A percentile compares a stretch with the other conserved stretches of the same genome.
Conservation (phyloP, 139 green algal species). For the Chlorella sorokiniana region DNA sequence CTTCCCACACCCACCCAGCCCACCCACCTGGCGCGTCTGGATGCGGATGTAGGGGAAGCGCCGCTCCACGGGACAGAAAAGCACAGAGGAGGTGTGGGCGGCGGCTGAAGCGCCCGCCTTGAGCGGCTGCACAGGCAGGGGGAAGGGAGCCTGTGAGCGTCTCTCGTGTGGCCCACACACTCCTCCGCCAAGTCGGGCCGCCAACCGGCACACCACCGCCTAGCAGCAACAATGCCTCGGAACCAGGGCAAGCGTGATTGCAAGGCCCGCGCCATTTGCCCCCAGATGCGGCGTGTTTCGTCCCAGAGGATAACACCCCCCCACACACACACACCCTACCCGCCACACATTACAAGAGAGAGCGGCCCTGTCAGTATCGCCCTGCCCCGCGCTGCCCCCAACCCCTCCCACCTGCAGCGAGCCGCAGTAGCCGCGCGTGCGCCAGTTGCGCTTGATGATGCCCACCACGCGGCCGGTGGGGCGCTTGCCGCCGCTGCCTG, state of each 20-base stretch:
- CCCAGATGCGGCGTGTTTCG: too few species aligned
- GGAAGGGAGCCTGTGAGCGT: conserved; percentile 2
- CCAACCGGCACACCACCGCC: too few species aligned
- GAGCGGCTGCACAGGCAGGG: conserved; percentile 27
- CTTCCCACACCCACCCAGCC: neutral
- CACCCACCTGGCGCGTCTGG: conserved; percentile 76
- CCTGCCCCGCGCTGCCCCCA: neutral
- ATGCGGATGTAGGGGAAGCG: conserved; percentile 85
- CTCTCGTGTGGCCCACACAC: too few species aligned
- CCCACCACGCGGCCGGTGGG: conserved; percentile 74
- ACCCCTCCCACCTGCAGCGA: conserved; percentile 50
- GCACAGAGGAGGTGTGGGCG: conserved; percentile 43
- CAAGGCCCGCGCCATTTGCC: too few species aligned
- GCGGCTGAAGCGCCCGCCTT: neutral
- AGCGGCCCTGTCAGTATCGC: neutral
- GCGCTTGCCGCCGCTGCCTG: conserved; percentile 3
- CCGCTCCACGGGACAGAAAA: conserved; percentile 83
- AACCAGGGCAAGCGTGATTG: too few species aligned
- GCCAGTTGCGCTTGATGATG: conserved; percentile 83
- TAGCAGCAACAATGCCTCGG: too few species aligned
- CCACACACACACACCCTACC: too few species aligned
- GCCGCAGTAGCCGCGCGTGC: conserved; percentile 77
- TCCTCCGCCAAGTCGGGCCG: too few species aligned
- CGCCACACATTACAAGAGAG: too few species aligned
- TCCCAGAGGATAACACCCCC: too few species aligned